Evolutionary conservation across 129 eudicot species (phyloP).

Genomic region (Saussurea involucrata): DNA sequence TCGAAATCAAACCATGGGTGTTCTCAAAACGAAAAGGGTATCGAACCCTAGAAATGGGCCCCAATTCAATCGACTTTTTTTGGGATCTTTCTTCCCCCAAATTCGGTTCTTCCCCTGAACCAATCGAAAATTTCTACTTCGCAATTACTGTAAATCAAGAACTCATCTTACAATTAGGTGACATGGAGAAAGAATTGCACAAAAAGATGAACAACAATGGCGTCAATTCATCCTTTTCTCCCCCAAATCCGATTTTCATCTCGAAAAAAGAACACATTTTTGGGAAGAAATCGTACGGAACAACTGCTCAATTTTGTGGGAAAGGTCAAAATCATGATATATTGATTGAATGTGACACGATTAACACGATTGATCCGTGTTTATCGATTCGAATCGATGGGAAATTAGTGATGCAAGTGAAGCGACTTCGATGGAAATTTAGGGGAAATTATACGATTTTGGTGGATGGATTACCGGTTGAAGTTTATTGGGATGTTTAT

Average conservation of each 20-base stretch:
- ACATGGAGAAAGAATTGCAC: slow-evolving; percentile 43
- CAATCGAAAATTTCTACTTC: slow-evolving; percentile 49
- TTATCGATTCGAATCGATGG: slow-evolving; percentile 49
- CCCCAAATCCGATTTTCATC: slow-evolving; percentile 31
- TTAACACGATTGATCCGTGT: slow-evolving; percentile 34
- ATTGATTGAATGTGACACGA: slow-evolving; percentile 49
- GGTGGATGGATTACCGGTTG: slow-evolving; percentile 73
- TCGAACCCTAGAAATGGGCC: slow-evolving; percentile 29
- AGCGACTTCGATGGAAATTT: slow-evolving; percentile 64
- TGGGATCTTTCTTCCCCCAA: slow-evolving; percentile 65
- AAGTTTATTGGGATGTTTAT: slow-evolving; percentile 82
- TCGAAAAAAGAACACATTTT: slow-evolving; percentile 62
- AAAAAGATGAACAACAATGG: slow-evolving; percentile 33
- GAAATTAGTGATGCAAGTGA: slow-evolving; percentile 52
- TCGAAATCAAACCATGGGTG: slow-evolving; percentile 56
- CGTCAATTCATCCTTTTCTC: slow-evolving; percentile 16
- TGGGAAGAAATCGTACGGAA: slow-evolving; percentile 51
- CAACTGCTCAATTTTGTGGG: slow-evolving; percentile 61
- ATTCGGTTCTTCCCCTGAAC: slow-evolving; percentile 67
- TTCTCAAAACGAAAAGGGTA: slow-evolving; percentile 60
- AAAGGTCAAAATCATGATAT: slow-evolving; percentile 55
- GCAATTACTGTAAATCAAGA: slow-evolving; percentile 45
- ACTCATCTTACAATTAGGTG: slow-evolving; percentile 47
- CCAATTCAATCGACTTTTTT: slow-evolving; percentile 33
- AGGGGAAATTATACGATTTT: slow-evolving; percentile 60